Percentiles rank a stretch among this genome's conserved stretches.
These are phyloP conservation scores for Tolypocladium sp. DNA, from an alignment of 2,329 filamentous ascomycete genomes.

Conservation along the genomic window DNA sequence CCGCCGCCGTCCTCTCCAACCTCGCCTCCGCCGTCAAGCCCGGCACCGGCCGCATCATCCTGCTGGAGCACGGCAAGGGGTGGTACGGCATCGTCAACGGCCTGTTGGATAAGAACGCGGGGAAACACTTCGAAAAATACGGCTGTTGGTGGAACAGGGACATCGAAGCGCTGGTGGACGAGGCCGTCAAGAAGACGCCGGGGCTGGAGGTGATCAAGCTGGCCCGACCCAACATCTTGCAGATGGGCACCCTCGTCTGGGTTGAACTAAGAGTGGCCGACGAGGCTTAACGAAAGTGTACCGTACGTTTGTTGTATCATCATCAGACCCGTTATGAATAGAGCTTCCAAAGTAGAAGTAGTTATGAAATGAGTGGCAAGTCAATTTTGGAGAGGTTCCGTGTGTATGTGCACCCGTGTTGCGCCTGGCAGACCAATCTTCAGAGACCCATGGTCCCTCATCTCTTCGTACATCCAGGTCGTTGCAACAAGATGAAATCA, in stretches of 20 bases:
- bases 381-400: slow-evolving; percentile 1
- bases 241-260: slow-evolving; percentile 49
- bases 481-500: slow-evolving; percentile 11
- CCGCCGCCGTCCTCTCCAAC: slow-evolving; percentile 41
- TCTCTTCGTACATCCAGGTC: slow-evolving; percentile 10
- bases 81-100: slow-evolving; percentile 45
- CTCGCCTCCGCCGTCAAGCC: slow-evolving; percentile 43
- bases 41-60: slow-evolving; percentile 47
- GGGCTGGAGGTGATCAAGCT: slow-evolving; percentile 49
- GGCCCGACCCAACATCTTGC: slow-evolving; percentile 39
- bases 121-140: slow-evolving; percentile 47
- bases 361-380: slow-evolving; percentile 7
- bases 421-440: not conserved
- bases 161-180: slow-evolving; percentile 43
- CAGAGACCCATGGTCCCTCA: not conserved
- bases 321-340: not conserved
- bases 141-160: slow-evolving; percentile 64
- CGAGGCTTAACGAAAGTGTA: slow-evolving; percentile 5
- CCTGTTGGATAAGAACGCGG: slow-evolving; percentile 45
- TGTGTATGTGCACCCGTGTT: slow-evolving; percentile 4
- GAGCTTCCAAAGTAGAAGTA: not conserved
- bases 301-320: not conserved
- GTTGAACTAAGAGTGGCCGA: slow-evolving; percentile 42
- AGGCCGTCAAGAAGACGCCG: slow-evolving; percentile 36
- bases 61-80: slow-evolving; percentile 55